phyloP scores from a whole-genome alignment of 1,284 basidiomycete species.

The Athelia psychrophila region DNA sequence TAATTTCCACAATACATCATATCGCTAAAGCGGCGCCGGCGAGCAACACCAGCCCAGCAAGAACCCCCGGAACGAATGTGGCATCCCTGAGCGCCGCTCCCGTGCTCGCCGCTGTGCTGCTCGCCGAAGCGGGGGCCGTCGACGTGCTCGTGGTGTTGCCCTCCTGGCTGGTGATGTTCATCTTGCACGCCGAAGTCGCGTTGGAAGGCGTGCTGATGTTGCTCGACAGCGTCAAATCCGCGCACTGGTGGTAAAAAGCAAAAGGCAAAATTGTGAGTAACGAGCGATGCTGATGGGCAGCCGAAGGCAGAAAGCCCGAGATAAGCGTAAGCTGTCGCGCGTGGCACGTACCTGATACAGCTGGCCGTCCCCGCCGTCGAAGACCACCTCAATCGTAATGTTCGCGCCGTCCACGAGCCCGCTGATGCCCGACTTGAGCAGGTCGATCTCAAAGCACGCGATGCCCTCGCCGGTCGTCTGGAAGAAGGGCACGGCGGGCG shows the following conservation, averaged over 20 bases:
- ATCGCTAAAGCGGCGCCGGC: constrained; percentile 14
- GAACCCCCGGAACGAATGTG: background rate
- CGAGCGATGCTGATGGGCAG: too few relatives aligned
- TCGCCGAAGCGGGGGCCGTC: constrained; percentile 11
- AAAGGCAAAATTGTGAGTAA: too few relatives aligned
- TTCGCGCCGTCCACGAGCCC: constrained; percentile 53
- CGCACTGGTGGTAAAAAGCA: constrained; percentile 43
- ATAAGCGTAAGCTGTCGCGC: too few relatives aligned
- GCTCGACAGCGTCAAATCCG: constrained; percentile 65
- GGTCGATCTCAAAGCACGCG: constrained; percentile 61
- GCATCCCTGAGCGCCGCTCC: background rate
- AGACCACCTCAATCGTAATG: constrained; percentile 60
- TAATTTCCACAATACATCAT: constrained; percentile 1
- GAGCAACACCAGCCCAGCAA: constrained; percentile 18
- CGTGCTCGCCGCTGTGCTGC: constrained; percentile 12
- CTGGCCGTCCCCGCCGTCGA: constrained; percentile 61
- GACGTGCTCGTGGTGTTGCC: constrained; percentile 4
- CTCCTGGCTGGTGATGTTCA: constrained; percentile 4
- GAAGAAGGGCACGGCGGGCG: constrained; percentile 43
- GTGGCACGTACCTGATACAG: constrained; percentile 68
- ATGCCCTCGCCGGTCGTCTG: constrained; percentile 48
- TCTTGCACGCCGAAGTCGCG: constrained; percentile 1
- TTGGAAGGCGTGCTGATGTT: constrained; percentile 30
- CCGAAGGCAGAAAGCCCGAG: too few relatives aligned
- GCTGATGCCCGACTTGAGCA: constrained; percentile 46